A percentile compares a stretch with the other conserved stretches of the same genome.
Evolutionary conservation across 176 grass and related monocot genomes (phyloP).

Genomic region (Ampelocalamus luodianensis): DNA sequence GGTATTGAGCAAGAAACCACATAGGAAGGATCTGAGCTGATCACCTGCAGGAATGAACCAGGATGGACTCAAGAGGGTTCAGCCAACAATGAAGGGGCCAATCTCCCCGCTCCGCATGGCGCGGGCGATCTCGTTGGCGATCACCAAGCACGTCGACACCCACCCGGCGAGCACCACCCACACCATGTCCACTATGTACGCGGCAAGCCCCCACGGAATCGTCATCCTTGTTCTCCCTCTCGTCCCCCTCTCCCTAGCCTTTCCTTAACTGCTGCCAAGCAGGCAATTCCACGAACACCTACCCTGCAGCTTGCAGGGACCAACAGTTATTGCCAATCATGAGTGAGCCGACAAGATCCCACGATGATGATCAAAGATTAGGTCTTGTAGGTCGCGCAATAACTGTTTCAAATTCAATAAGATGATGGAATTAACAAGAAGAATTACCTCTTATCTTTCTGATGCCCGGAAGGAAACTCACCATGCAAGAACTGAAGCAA

Average conservation of each 20-base stretch:
- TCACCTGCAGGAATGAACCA: conserved; percentile 31
- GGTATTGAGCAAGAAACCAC: neutral
- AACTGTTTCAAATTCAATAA: neutral
- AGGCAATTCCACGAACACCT: conserved; percentile 43
- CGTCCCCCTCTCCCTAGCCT: neutral
- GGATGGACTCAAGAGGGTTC: conserved; percentile 27
- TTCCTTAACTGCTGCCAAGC: neutral
- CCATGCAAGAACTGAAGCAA: neutral
- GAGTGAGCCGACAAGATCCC: neutral
- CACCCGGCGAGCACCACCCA: conserved; percentile 65
- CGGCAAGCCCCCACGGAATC: conserved; percentile 54
- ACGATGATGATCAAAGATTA: neutral
- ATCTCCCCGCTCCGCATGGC: conserved; percentile 65
- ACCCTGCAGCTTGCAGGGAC: conserved; percentile 4
- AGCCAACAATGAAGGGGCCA: conserved; percentile 66
- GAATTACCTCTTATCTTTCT: neutral
- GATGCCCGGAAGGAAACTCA: neutral
- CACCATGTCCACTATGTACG: conserved; percentile 66
- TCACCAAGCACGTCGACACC: conserved; percentile 68
- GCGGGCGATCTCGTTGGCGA: conserved; percentile 76
- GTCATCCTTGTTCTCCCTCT: conserved; percentile 36
- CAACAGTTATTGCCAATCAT: neutral
- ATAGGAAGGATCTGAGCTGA: neutral
- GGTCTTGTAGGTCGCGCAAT: neutral
- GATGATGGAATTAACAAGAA: neutral